Evolutionary conservation across 495 filamentous ascomycete genomes (phyloP), one percentile per base, ranked within the genome.

Genomic region (Xylaria palmicola): DNA sequence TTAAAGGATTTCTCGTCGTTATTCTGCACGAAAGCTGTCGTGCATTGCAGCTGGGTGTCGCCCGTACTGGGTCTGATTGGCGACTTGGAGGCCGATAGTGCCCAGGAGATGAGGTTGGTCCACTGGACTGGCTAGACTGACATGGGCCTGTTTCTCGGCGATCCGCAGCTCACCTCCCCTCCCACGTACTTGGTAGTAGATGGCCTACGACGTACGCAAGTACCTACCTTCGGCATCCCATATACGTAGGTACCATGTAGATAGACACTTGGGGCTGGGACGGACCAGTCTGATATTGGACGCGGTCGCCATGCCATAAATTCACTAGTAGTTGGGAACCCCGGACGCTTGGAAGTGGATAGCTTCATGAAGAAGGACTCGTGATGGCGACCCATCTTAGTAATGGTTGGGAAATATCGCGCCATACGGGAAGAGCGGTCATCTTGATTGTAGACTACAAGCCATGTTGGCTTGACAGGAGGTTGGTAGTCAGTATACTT

Each of bases 21-120:
- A 48, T 4, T 12, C 55, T 58, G 55, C 32, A 58, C 41, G 41
- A 17, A 36, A 49, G 41, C 34, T 48, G 15, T 47, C 55, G 41
- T 58, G 55, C 55, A 58, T 58, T 29, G 37, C 24, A 17, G 17
- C 15, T 56, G n/a, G 37, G 32, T 20, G 13, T 39, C 19, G 29
- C 27, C 13, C 12, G 41, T 30, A 37, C 49, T 32, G 41, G 24
- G 26, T 37, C 48, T 54, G 22, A 22, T 40, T 30, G 51, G 20
- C 26, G 22, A 41, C 53, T 19, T 39, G 17, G 27, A 44, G 48
- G 29, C 22, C 9, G 20, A 29, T 51, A 51, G 40, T 17, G 37
- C n/a, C n/a, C 20, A 58, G 41, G 44, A 48, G 55, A 39, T 39
- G 44, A 58, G 55, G 26, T n/a, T n/a, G n/a, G n/a, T 47, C 54